Evolutionary conservation across 495 filamentous ascomycete genomes (phyloP), one percentile per base, ranked within the genome.

Genomic region (Trichoderma erinaceum): DNA sequence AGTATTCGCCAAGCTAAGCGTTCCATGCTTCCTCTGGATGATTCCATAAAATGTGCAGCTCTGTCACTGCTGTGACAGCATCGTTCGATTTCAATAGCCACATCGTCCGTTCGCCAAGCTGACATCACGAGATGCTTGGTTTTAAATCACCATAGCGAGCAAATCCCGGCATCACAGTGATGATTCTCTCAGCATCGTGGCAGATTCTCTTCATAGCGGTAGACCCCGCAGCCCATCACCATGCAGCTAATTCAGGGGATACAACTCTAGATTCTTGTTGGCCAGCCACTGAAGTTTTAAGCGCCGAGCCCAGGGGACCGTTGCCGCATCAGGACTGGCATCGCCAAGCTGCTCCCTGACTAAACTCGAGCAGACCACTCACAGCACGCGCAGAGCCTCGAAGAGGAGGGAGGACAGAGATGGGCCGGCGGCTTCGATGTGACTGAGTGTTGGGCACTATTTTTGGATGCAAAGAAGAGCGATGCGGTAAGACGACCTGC

Each of bases 221-320:
- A 61, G 56, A 23, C 27, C 12, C n/a, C 27, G 56, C 56, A 61
- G 27, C 27, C 56, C 56, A 32, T 61, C 56, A 61, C 56, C 56
- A 25, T 32, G 56, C 56, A 61, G 56, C 56, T 61, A 32, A 11
- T n/a, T 61, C 56, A 61, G 56, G 56, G 56, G 56, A 61, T 15
- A 11, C 63, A 41, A 65, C 18, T 41, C 63, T 27, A 65, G 32
- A 11, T 35, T 65, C 63, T 69, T 70, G 68, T 70, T 56, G 72
- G 70, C 46, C 66, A 41, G 48, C 48, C 66, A 41, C 66, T 48
- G 38, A 25, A 12, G 41, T 50, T 48, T 65, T 65, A 65, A 65
- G 63, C 63, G 63, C 63, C 63, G 63, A 61, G 56, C 56, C 56
- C 23, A 11, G 16, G 56, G 56, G 23, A 38, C 56, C 56, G 56